Conservation (phyloP, 345 rosid genomes). For the Microcos paniculata region DNA sequence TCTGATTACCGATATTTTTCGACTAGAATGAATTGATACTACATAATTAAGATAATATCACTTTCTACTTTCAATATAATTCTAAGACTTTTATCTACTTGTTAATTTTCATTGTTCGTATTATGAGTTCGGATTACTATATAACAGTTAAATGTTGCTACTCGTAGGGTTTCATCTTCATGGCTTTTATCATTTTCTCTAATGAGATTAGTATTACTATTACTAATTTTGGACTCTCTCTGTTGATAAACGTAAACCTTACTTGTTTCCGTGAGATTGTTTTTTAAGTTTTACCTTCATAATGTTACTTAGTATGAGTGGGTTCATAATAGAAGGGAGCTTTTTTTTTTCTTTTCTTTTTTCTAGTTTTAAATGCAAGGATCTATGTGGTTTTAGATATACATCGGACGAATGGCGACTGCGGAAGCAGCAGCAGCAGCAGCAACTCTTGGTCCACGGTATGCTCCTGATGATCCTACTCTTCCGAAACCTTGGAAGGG, state of each 20-base stretch:
- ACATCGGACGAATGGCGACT: constrained; percentile 50
- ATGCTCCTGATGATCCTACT: constrained; percentile 91
- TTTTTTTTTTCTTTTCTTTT: no score
- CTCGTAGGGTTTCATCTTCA: neutral
- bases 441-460: constrained; percentile 68
- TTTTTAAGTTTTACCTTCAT: constrained; percentile 7
- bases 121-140: neutral
- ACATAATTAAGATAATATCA: neutral
- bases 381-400: constrained; percentile 26
- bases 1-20: neutral
- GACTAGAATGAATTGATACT: neutral
- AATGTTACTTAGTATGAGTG: neutral
- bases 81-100: neutral
- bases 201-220: neutral
- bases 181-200: neutral
- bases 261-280: neutral
- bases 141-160: neutral
- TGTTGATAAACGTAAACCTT: neutral
- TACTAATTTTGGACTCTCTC: neutral
- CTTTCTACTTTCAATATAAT: no score
- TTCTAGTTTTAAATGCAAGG: neutral
- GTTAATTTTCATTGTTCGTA: neutral
- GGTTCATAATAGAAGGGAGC: neutral
- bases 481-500: constrained; percentile 99
- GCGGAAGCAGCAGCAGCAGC: constrained; percentile 44